Percentiles rank a stretch among this genome's conserved stretches.
Evolutionary conservation across 208 protist genomes (phyloP).

Genomic region (Leishmania braziliensis): DNA sequence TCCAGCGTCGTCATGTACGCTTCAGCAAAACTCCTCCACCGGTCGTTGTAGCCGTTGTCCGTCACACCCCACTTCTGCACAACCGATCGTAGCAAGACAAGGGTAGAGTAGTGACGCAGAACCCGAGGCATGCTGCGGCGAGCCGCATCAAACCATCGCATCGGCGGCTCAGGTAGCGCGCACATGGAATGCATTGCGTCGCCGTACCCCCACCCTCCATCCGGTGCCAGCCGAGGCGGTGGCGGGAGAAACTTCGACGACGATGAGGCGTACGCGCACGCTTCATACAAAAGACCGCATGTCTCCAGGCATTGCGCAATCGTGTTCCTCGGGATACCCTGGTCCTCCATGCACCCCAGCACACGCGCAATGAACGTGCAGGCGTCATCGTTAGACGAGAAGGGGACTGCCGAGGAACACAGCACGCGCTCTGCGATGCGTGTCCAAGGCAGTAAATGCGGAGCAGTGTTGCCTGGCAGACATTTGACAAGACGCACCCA

Average conservation of each 20-base stretch:
- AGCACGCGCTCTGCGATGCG: slow-evolving; percentile 13
- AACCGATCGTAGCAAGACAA: slow-evolving; percentile 20
- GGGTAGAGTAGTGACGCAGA: slow-evolving; percentile 24
- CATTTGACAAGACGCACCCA: slow-evolving; percentile 11
- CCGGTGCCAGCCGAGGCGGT: neutral
- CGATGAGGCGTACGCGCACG: slow-evolving; percentile 23
- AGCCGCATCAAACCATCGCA: slow-evolving; percentile 8
- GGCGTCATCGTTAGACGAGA: slow-evolving; percentile 14
- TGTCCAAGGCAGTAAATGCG: neutral
- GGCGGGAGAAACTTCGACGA: slow-evolving; percentile 9
- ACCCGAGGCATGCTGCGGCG: slow-evolving; percentile 22
- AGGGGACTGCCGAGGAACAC: neutral
- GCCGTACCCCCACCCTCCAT: slow-evolving; percentile 14
- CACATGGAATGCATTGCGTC: slow-evolving; percentile 18
- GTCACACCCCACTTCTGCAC: slow-evolving; percentile 14
- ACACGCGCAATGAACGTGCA: slow-evolving; percentile 11
- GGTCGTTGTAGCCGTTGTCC: neutral
- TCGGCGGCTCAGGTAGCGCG: slow-evolving; percentile 19
- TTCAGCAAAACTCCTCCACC: slow-evolving; percentile 12
- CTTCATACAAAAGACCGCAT: slow-evolving; percentile 27
- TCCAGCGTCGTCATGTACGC: slow-evolving; percentile 31
- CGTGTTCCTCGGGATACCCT: neutral
- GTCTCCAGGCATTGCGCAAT: slow-evolving; percentile 13
- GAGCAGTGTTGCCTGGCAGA: neutral
- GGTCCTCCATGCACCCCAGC: slow-evolving; percentile 11